Conservation (phyloP, 2,329 filamentous ascomycete species). For the Beauveria sp. region DNA sequence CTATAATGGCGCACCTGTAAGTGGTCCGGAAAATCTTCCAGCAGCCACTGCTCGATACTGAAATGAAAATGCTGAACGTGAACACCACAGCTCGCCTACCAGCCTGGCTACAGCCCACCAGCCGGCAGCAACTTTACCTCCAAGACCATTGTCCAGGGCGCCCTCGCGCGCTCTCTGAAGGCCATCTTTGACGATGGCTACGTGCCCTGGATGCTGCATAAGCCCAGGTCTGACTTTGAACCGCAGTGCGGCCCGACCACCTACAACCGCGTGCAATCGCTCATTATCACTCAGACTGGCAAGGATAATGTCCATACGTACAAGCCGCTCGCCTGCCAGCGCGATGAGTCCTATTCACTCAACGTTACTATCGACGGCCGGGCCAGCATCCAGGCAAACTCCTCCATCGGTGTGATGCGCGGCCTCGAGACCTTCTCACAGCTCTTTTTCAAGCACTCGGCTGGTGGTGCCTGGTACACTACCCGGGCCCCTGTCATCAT, state of each 20-base stretch:
- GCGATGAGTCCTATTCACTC: slow-evolving; percentile 72
- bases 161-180: slow-evolving; percentile 50
- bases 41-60: too few relatives aligned
- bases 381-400: slow-evolving; percentile 55
- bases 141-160: slow-evolving; percentile 47
- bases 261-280: slow-evolving; percentile 46
- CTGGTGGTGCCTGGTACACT: slow-evolving; percentile 51
- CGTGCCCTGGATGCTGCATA: slow-evolving; percentile 71
- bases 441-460: slow-evolving; percentile 67
- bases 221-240: slow-evolving; percentile 57
- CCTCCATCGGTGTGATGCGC: slow-evolving; percentile 61
- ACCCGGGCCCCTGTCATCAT: slow-evolving; percentile 63
- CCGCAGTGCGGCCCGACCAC: slow-evolving; percentile 34
- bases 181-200: slow-evolving; percentile 62
- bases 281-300: slow-evolving; percentile 54
- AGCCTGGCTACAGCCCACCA: slow-evolving; percentile 34
- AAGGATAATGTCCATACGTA: slow-evolving; percentile 45
- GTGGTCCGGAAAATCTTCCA: slow-evolving; percentile 26
- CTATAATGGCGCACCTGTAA: slow-evolving; percentile 52
- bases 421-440: slow-evolving; percentile 73
- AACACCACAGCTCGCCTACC: slow-evolving; percentile 38
- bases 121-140: slow-evolving; percentile 34
- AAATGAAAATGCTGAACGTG: background rate
- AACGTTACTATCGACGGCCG: slow-evolving; percentile 49
- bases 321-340: slow-evolving; percentile 52